A percentile compares a stretch with the other conserved stretches of the same genome.
Evolutionary conservation across 129 eudicot species (phyloP).

Genomic region (Pseudognaphalium luteoalbum): DNA sequence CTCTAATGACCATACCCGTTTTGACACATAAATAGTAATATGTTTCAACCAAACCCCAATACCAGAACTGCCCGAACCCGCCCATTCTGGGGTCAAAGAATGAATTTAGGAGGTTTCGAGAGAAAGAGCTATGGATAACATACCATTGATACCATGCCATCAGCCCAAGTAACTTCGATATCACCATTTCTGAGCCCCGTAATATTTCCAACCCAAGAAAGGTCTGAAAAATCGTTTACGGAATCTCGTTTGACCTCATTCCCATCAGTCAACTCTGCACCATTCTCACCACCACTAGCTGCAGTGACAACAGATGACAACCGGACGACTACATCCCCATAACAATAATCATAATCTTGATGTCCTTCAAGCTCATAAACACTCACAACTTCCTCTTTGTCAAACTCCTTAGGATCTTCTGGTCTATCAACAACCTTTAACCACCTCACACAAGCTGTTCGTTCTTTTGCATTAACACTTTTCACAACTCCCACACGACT

Average conservation of each 20-base stretch:
- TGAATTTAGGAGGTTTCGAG: neutral
- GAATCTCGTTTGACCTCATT: constrained; percentile 36
- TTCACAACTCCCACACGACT: constrained; percentile 91
- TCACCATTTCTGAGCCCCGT: constrained; percentile 93
- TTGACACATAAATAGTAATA: neutral
- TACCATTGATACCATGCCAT: constrained; percentile 96
- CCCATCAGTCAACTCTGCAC: constrained; percentile 25
- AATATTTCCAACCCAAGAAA: constrained; percentile 99
- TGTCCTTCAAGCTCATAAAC: constrained; percentile 98
- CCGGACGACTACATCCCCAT: constrained; percentile 97
- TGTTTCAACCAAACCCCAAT: neutral
- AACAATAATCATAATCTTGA: constrained; percentile 96
- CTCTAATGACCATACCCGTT: neutral
- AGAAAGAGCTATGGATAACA: constrained; percentile 5
- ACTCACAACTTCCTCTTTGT: constrained; percentile 88
- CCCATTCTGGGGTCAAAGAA: neutral
- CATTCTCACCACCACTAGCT: constrained; percentile 34
- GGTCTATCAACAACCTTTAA: constrained; percentile 74
- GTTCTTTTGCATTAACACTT: constrained; percentile 94
- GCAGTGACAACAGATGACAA: constrained; percentile 56
- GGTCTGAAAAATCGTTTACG: constrained; percentile 55
- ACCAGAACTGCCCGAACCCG: neutral
- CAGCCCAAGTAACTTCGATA: constrained; percentile 99
- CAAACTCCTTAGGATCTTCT: constrained; percentile 89
- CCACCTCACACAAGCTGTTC: constrained; percentile 94